Evolutionary conservation across 208 protist genomes (phyloP).

Genomic region (Wallacemonas sp.): DNA sequence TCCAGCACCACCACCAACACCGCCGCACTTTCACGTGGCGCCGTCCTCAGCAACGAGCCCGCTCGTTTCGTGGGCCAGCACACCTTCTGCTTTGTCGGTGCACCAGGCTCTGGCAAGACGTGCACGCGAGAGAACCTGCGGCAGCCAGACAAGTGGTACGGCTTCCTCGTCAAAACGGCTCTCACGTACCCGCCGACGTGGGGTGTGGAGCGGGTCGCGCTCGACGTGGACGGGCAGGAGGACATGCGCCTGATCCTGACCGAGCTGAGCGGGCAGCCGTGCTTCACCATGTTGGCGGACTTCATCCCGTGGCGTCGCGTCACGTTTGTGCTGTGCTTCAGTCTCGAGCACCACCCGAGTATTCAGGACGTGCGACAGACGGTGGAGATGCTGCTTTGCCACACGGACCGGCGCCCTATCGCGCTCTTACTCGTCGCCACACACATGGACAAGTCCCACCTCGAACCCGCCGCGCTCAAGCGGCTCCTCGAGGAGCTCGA

Average conservation of each 20-base stretch:
- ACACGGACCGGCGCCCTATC: slow-evolving; percentile 32
- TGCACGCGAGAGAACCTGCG: slow-evolving; percentile 54
- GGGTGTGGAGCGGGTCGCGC: slow-evolving; percentile 22
- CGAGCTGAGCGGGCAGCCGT: slow-evolving; percentile 66
- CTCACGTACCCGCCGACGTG: slow-evolving; percentile 21
- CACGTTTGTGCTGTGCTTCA: slow-evolving; percentile 80
- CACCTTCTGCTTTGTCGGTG: slow-evolving; percentile 74
- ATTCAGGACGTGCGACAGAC: slow-evolving; percentile 45
- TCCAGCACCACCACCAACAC: background rate
- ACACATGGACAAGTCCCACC: slow-evolving; percentile 32
- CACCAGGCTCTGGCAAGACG: slow-evolving; percentile 57
- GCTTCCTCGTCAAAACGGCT: slow-evolving; percentile 33
- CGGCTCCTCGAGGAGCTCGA: slow-evolving; percentile 52
- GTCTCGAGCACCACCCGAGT: slow-evolving; percentile 34
- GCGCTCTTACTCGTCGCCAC: slow-evolving; percentile 40
- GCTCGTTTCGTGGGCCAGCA: slow-evolving; percentile 50
- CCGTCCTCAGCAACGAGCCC: slow-evolving; percentile 15
- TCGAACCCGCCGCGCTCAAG: slow-evolving; percentile 17
- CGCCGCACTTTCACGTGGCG: background rate
- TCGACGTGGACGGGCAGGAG: slow-evolving; percentile 18
- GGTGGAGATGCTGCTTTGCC: slow-evolving; percentile 75
- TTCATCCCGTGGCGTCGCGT: slow-evolving; percentile 63
- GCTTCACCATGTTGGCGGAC: slow-evolving; percentile 65
- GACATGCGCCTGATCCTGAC: slow-evolving; percentile 47
- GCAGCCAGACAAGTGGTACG: slow-evolving; percentile 45